Evolutionary conservation across 1,284 basidiomycete species (phyloP), one percentile per base, ranked within the genome.

Genomic region (Omphalotus olearius): DNA sequence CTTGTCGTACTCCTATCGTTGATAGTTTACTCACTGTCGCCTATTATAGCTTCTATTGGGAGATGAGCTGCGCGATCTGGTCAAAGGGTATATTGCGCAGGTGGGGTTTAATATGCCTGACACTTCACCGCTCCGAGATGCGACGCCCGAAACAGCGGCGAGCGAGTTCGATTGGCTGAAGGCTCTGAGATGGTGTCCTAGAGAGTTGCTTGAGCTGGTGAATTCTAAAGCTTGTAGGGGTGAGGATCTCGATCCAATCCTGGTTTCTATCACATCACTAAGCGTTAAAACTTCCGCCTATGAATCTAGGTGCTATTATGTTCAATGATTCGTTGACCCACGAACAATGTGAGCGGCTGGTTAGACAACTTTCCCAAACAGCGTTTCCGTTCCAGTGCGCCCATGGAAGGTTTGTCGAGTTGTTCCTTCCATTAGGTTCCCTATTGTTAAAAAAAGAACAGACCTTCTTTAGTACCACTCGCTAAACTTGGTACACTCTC

Each of bases 161-260:
- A 69, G 66, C 28, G 70, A 72, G 50, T 68, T 68, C 40, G 63
- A 64, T 54, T 94, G 91, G 92, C 70, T 86, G 51, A 78, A 77
- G 57, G 82, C 83, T 28, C 66, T 93, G 46, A 79, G 88, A 26
- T 83, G 80, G 74, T 93, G 89, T 67, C 94, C 94, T 7, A 74
- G 74, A 44, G 82, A 80, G 52, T 75, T 97, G 50, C 65, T 93
- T 10, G 88, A 93, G 42, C 70, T 98, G 54, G 75, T 93, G 54
- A 94, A 96, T 67, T 95, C 92, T 4, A 93, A 92, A 67, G 94
- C 94, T 11, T 98, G 94, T 62, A 77, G 94, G 72, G 92, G 93
- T 85, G 62, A 53, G 75, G 25, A 28, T 38, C 45, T 58, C 3
- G 58, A 43, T 47, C 17, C 44, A 26, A 39, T 4, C 2, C 30